phyloP scores from a whole-genome alignment of 1,284 basidiomycete species.

The Fomes fomentarius region DNA sequence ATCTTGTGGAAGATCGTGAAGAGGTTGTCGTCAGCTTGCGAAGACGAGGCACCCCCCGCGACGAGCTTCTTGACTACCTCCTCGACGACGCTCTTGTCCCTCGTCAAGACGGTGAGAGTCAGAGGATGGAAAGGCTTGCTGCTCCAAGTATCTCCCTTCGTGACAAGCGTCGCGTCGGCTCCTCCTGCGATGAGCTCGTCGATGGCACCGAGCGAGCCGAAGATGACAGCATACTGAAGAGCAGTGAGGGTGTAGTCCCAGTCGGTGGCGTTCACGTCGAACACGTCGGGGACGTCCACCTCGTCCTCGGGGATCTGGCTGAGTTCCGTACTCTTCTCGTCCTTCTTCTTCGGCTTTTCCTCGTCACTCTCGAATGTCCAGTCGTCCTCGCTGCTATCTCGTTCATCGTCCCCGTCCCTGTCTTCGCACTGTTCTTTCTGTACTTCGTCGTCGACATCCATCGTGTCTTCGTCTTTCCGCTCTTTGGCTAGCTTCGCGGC shows the following conservation, averaged over 20 bases:
- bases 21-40: constrained; percentile 48
- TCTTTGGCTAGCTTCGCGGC: constrained; percentile 33
- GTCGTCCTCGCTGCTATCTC: constrained; percentile 37
- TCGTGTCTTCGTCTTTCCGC: constrained; percentile 35
- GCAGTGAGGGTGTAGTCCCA: constrained; percentile 62
- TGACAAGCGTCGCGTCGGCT: constrained; percentile 38
- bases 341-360: constrained; percentile 20
- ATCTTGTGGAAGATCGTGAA: constrained; percentile 53
- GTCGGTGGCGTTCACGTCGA: constrained; percentile 54
- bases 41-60: constrained; percentile 48
- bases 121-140: constrained; percentile 46
- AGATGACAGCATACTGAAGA: constrained; percentile 52
- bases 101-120: constrained; percentile 48
- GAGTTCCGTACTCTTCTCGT: constrained; percentile 23
- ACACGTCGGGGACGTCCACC: constrained; percentile 51
- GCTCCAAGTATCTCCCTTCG: constrained; percentile 24
- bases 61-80: constrained; percentile 51
- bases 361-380: constrained; percentile 34
- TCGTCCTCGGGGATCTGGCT: constrained; percentile 51
- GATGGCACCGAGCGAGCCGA: constrained; percentile 45
- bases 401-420: constrained; percentile 28
- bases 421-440: no score
- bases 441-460: no score
- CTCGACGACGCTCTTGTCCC: constrained; percentile 46
- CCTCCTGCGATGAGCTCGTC: constrained; percentile 51